Evolutionary conservation across 805 yeast species (phyloP).

Genomic region (Starmera caribaea): DNA sequence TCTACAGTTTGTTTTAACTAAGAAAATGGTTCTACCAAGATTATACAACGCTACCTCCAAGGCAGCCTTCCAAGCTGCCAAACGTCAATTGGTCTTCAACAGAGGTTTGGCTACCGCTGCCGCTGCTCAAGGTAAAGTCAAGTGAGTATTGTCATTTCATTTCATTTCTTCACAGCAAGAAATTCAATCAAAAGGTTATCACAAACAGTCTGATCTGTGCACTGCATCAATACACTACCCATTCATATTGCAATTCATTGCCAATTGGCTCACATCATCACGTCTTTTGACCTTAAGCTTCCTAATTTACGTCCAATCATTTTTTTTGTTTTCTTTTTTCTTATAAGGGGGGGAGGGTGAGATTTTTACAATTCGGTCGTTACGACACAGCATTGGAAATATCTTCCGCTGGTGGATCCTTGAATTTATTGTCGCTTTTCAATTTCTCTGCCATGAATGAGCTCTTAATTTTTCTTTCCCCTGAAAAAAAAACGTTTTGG

Average conservation of each 20-base stretch:
- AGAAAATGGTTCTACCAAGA: constrained; percentile 43
- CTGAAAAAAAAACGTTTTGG: too few relatives aligned
- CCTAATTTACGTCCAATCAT: too few relatives aligned
- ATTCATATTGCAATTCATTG: neutral
- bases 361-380: too few relatives aligned
- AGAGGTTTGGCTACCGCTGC: constrained; percentile 77
- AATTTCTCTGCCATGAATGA: too few relatives aligned
- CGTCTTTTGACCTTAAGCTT: neutral
- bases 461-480: too few relatives aligned
- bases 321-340: too few relatives aligned
- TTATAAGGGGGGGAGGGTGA: too few relatives aligned
- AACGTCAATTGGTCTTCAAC: constrained; percentile 65
- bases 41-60: constrained; percentile 61
- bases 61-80: constrained; percentile 83
- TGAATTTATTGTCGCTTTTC: too few relatives aligned
- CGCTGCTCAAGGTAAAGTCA: constrained; percentile 73
- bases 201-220: neutral
- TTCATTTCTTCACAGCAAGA: neutral
- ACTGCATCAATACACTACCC: neutral
- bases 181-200: too few relatives aligned
- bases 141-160: constrained; percentile 42
- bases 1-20: neutral
- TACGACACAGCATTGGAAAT: too few relatives aligned
- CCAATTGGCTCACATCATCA: neutral
- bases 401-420: too few relatives aligned